phyloP scores from a whole-genome alignment of 805 yeast genomes.

The Candida morakotiae region DNA sequence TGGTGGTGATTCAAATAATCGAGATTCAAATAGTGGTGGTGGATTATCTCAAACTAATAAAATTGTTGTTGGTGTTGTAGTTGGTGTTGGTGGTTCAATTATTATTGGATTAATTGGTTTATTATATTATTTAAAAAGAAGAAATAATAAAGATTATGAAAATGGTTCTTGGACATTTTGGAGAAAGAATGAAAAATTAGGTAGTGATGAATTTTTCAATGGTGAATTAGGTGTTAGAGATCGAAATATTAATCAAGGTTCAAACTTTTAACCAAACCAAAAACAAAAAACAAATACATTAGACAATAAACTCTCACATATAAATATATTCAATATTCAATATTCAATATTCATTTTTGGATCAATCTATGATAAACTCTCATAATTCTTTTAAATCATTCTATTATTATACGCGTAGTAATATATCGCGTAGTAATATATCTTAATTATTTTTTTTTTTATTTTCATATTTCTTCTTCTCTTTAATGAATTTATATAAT shows the following conservation, averaged over 20 bases:
- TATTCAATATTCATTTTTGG: too few species aligned
- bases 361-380: too few species aligned
- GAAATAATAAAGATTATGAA: slow-evolving; percentile 24
- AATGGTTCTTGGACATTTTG: slow-evolving; percentile 45
- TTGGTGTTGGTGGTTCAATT: slow-evolving; percentile 43
- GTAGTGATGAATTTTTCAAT: slow-evolving; percentile 37
- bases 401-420: too few species aligned
- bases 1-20: slow-evolving; percentile 9
- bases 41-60: slow-evolving; percentile 40
- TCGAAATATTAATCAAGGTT: slow-evolving; percentile 44
- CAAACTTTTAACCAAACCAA: slow-evolving; percentile 28
- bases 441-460: slow-evolving; percentile 1
- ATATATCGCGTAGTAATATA: too few species aligned
- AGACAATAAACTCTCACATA: too few species aligned
- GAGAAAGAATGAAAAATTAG: slow-evolving; percentile 42
- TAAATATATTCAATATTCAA: too few species aligned
- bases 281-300: too few species aligned
- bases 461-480: background rate
- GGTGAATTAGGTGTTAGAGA: slow-evolving; percentile 47
- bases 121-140: slow-evolving; percentile 32
- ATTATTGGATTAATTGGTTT: slow-evolving; percentile 31
- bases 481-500: slow-evolving; percentile 10
- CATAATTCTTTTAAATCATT: too few species aligned
- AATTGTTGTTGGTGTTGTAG: slow-evolving; percentile 45
- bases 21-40: slow-evolving; percentile 14